These are phyloP conservation scores for Ceratobasidium sp. DNA, from an alignment of 1,284 basidiomycete species.

Conservation along the genomic window DNA sequence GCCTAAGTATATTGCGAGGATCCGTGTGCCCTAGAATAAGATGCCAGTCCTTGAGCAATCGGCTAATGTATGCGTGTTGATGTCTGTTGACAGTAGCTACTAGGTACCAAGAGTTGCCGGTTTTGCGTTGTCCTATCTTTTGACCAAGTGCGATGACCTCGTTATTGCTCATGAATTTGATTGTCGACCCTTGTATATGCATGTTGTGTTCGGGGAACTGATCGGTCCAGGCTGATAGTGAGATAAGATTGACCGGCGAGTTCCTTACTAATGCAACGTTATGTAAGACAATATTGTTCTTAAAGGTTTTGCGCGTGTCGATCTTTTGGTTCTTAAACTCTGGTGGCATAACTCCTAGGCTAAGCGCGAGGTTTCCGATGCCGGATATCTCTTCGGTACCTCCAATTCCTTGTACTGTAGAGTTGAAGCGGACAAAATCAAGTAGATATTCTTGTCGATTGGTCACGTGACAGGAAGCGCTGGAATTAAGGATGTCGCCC, in stretches of 20 bases:
- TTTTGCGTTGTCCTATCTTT: background rate
- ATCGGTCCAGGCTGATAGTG: slow-evolving; percentile 13
- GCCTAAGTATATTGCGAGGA: background rate
- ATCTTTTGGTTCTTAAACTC: background rate
- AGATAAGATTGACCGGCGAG: slow-evolving; percentile 24
- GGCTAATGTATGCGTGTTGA: background rate
- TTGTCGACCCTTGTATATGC: background rate
- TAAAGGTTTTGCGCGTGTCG: background rate
- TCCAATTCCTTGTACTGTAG: slow-evolving; percentile 4
- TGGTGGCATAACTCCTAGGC: background rate
- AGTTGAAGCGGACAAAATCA: background rate
- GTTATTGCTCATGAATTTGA: background rate
- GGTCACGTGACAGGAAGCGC: slow-evolving; percentile 13
- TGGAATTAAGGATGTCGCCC: slow-evolving; percentile 1
- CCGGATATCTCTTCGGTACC: background rate
- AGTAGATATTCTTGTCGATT: background rate
- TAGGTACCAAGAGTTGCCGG: slow-evolving; percentile 19
- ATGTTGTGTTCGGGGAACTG: slow-evolving; percentile 3
- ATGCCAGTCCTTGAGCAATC: slow-evolving; percentile 6
- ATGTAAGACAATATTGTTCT: background rate
- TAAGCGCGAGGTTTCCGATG: background rate
- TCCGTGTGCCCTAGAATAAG: slow-evolving; percentile 23
- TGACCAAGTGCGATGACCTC: background rate
- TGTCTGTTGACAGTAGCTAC: background rate
- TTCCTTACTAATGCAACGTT: background rate